Conservation (phyloP, 441 rosid species). For the Eruca vesicaria region DNA sequence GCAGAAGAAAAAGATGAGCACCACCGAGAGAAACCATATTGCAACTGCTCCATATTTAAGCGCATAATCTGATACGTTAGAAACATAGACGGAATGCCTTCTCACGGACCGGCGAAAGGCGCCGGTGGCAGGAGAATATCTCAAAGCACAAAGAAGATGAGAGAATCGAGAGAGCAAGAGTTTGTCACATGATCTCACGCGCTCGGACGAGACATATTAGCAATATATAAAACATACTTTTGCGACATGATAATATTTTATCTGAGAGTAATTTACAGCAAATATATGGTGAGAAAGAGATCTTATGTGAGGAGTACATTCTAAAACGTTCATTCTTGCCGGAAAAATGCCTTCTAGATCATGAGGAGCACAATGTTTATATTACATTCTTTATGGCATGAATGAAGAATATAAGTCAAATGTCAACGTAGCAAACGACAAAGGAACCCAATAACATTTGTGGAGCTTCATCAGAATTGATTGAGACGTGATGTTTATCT, state of each 20-base stretch:
- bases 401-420: not conserved
- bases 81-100: too few relatives aligned
- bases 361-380: not conserved
- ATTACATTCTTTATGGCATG: not conserved
- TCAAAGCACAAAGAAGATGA: too few relatives aligned
- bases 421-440: not conserved
- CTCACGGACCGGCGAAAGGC: too few relatives aligned
- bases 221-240: not conserved
- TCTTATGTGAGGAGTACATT: not conserved
- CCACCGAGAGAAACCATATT: too few relatives aligned
- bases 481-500: not conserved
- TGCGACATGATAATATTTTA: not conserved
- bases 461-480: not conserved
- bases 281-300: not conserved
- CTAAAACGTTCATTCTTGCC: not conserved
- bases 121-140: too few relatives aligned
- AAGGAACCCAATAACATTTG: not conserved
- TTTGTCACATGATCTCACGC: too few relatives aligned
- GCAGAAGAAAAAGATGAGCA: too few relatives aligned
- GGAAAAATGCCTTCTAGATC: not conserved
- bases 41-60: too few relatives aligned
- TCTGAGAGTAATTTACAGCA: not conserved
- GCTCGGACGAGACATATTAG: too few relatives aligned
- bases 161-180: too few relatives aligned
- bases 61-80: too few relatives aligned